phyloP scores from a whole-genome alignment of 371 early-diverging fungal species.

The Apophysomyces elegans region DNA sequence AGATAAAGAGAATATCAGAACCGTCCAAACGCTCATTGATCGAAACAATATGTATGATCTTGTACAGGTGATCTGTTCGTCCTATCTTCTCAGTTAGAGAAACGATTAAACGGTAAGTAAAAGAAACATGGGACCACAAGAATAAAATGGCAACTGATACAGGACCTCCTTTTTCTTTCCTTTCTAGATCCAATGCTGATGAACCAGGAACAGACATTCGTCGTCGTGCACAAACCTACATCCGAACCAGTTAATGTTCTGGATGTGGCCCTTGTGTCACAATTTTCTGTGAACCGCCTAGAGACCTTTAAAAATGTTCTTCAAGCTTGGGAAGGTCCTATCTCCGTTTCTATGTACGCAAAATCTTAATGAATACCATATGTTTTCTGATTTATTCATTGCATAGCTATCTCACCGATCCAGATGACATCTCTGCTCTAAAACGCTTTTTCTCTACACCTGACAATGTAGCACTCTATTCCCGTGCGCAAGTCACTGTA shows the following conservation, averaged over 20 bases:
- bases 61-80: constrained; percentile 33
- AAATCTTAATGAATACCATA: background rate
- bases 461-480: constrained; percentile 30
- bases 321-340: constrained; percentile 59
- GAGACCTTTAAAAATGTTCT: constrained; percentile 55
- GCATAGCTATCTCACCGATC: constrained; percentile 57
- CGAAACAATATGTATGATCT: background rate
- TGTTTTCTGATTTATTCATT: background rate
- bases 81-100: constrained; percentile 35
- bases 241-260: background rate
- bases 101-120: constrained; percentile 27
- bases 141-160: background rate
- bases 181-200: constrained; percentile 16
- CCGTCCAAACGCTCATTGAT: background rate
- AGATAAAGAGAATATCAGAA: background rate
- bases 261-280: constrained; percentile 59
- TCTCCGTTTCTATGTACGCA: constrained; percentile 58
- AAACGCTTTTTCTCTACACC: constrained; percentile 46
- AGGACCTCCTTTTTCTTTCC: no score
- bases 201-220: constrained; percentile 13
- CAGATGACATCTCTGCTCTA: constrained; percentile 47
- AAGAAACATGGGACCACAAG: background rate
- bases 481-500: constrained; percentile 39
- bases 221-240: constrained; percentile 7
- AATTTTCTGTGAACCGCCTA: constrained; percentile 65